A percentile compares a stretch with the other conserved stretches of the same genome.
Evolutionary conservation across 192 early-diverging fungal species (phyloP).

Genomic region (Bifiguratus adelaidae): DNA sequence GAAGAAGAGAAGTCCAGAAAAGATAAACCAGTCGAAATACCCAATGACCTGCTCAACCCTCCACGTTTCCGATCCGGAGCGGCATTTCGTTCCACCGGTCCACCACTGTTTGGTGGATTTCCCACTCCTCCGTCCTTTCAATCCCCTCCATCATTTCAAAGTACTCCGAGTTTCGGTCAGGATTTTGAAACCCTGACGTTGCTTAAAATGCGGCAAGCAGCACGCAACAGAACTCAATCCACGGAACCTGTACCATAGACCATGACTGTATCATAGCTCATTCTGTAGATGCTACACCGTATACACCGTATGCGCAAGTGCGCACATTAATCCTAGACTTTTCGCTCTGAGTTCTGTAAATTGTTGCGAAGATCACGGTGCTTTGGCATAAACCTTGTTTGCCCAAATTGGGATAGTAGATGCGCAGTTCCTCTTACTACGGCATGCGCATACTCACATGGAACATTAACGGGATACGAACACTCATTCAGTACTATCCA

Average conservation of each 20-base stretch:
- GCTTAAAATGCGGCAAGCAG: conserved; percentile 28
- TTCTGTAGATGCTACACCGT: too few relatives aligned
- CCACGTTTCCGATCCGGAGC: neutral
- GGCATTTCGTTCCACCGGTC: neutral
- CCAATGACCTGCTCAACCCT: neutral
- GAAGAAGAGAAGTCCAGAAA: conserved; percentile 7
- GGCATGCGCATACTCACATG: conserved; percentile 52
- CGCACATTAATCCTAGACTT: too few relatives aligned
- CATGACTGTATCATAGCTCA: too few relatives aligned
- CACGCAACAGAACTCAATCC: conserved; percentile 23
- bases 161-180: conserved; percentile 8
- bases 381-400: too few relatives aligned
- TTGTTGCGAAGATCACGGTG: too few relatives aligned
- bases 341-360: too few relatives aligned
- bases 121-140: neutral
- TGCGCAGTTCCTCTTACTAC: too few relatives aligned
- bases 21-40: conserved; percentile 3
- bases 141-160: conserved; percentile 5
- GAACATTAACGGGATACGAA: conserved; percentile 47
- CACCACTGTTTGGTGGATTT: conserved; percentile 9
- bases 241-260: too few relatives aligned
- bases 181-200: conserved; percentile 36
- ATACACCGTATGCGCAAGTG: too few relatives aligned
- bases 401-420: too few relatives aligned
- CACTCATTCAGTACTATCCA: conserved; percentile 37